Base-by-base conservation (phyloP, 371 early-diverging fungal species). In the Syncephalastrum monosporum region DNA sequence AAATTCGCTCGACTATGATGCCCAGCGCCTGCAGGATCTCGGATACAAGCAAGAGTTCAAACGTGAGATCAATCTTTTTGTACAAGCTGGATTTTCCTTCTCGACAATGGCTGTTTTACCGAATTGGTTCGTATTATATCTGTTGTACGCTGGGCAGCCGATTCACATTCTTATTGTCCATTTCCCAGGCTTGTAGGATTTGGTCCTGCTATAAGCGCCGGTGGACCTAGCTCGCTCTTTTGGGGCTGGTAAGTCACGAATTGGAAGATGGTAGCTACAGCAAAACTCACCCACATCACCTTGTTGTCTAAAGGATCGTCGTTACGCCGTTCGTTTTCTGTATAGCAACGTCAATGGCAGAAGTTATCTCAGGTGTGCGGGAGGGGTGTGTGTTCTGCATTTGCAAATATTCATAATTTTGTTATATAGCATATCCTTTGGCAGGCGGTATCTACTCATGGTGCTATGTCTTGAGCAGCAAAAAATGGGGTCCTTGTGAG, bases 401-500 rank as follows among this genome's bases (percentile, higher is more conserved):
- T 5, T 33, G 10, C 12, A 33, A 8, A 8, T 10, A 33, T 6
- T 33, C 10, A 10, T 33, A 33, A 10, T 33, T 33, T 33, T 10
- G 3, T 10, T 33, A 10, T 33, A 33, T 10, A 33, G 60, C 64
- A 1, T 63, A 60, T 38, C 70, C 70, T 10, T 46, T 66, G 25
- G 64, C 60, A 27, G 70, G 70, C 38, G 67, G 66, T 54, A 64
- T 72, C 16, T 68, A 59, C 38, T 56, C 48, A n/a, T 54, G 74
- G 74, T 60, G 64, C 14, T 64, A 65, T 21, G 19, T 66, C 33
- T 25, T 74, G 5, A 55, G 65, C 38, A 65, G 53, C 44, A 54
- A 74, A 47, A 45, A 69, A 48, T 67, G 65, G 65, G 74, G 65
- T 1, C 70, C 68, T 29, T 69, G 68, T 71, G 63, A 68, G 71